Evolutionary conservation across 2,329 filamentous ascomycete genomes (phyloP).

Genomic region (Achaetomium macrosporum): DNA sequence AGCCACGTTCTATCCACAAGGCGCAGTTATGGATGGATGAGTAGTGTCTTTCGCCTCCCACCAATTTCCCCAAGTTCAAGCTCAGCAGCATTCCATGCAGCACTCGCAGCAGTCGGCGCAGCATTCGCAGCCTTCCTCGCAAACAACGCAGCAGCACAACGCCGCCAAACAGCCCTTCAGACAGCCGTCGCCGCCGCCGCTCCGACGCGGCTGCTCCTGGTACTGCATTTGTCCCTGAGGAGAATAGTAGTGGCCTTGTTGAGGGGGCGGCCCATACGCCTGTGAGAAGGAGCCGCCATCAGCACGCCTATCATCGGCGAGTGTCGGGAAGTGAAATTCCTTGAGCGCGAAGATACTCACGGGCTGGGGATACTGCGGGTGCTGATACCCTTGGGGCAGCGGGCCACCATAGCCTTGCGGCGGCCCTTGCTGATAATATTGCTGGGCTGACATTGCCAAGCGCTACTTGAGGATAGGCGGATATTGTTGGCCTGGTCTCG

Average conservation of each 20-base stretch:
- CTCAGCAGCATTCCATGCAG: slow-evolving; percentile 32
- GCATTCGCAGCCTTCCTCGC: slow-evolving; percentile 46
- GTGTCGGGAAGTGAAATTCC: background rate
- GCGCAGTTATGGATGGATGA: background rate
- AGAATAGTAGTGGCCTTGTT: slow-evolving; percentile 35
- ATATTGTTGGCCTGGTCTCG: background rate
- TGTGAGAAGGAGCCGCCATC: slow-evolving; percentile 14
- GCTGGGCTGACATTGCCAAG: slow-evolving; percentile 31
- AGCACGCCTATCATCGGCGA: slow-evolving; percentile 7
- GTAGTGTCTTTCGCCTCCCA: background rate
- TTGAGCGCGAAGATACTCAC: slow-evolving; percentile 29
- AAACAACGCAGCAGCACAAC: slow-evolving; percentile 46
- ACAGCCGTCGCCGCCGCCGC: slow-evolving; percentile 35
- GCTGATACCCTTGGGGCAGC: slow-evolving; percentile 32
- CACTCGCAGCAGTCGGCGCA: slow-evolving; percentile 42
- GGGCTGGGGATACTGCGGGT: slow-evolving; percentile 40
- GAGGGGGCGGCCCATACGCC: slow-evolving; percentile 34
- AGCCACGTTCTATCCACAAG: background rate
- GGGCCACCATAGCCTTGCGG: slow-evolving; percentile 24
- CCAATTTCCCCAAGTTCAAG: background rate
- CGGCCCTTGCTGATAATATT: slow-evolving; percentile 34
- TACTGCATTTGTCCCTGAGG: slow-evolving; percentile 42
- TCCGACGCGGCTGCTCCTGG: slow-evolving; percentile 38
- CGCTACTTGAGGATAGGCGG: background rate
- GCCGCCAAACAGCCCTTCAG: slow-evolving; percentile 42